Evolutionary conservation across 2,329 filamentous ascomycete genomes (phyloP).

Genomic region (Zymoseptoria ardabiliae): DNA sequence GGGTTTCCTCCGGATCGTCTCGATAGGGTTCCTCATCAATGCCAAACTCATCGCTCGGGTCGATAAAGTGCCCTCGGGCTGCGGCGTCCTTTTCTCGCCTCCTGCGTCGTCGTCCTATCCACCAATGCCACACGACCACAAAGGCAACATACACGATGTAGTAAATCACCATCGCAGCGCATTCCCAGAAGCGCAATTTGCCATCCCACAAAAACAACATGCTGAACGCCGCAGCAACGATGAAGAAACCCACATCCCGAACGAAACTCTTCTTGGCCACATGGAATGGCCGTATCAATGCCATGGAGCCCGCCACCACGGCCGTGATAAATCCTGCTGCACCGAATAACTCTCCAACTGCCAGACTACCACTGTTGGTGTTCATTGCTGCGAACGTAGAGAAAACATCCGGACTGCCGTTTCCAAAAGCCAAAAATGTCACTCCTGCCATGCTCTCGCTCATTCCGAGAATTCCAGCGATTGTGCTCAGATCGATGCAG

Average conservation of each 20-base stretch:
- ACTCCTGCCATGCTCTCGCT: conserved; percentile 95
- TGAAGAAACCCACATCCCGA: conserved; percentile 86
- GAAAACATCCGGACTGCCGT: conserved; percentile 96
- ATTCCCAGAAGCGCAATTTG: conserved; percentile 79
- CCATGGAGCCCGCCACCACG: conserved; percentile 95
- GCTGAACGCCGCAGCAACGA: conserved; percentile 76
- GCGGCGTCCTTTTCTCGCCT: conserved; percentile 60
- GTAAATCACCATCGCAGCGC: conserved; percentile 78
- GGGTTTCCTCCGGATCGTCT: conserved; percentile 46
- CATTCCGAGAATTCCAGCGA: conserved; percentile 79
- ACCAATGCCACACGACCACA: conserved; percentile 91
- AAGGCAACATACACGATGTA: conserved; percentile 84
- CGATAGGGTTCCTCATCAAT: conserved; percentile 43
- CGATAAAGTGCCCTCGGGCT: conserved; percentile 66
- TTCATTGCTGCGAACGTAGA: conserved; percentile 98
- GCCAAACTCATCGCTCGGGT: conserved; percentile 52
- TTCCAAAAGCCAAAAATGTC: conserved; percentile 92
- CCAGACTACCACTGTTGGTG: conserved; percentile 93
- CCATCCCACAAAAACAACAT: conserved; percentile 84
- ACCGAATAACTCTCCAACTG: conserved; percentile 88
- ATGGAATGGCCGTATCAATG: conserved; percentile 86
- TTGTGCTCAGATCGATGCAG: conserved; percentile 91
- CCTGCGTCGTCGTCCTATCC: conserved; percentile 56
- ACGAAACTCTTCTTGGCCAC: conserved; percentile 86
- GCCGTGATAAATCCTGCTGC: conserved; percentile 94